Conservation (phyloP, 1,139 yeast genomes). For the Kodamaea derodonti region DNA sequence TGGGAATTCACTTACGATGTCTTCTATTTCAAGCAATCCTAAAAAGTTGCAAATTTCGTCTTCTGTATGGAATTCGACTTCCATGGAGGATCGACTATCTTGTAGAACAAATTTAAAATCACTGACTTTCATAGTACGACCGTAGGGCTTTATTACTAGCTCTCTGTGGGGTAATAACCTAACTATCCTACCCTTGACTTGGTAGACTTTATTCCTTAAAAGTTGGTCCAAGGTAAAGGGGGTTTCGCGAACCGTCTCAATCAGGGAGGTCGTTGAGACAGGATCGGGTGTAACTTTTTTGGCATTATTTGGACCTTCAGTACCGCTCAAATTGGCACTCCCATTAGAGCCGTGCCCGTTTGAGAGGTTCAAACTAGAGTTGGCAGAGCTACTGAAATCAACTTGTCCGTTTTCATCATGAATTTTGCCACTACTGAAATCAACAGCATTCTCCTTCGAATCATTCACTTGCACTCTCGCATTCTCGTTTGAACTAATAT, state of each 20-base stretch:
- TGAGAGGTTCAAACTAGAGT: no score
- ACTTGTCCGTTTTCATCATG: no score
- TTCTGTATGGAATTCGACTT: constrained; percentile 23
- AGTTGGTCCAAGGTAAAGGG: no score
- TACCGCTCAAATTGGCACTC: no score
- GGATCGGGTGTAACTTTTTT: no score
- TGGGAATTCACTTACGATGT: constrained; percentile 9
- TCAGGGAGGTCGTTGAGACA: no score
- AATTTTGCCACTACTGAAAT: no score
- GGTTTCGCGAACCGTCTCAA: no score
- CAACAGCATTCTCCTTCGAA: not conserved
- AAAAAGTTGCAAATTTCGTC: constrained; percentile 28
- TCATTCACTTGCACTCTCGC: not conserved
- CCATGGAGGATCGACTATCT: constrained; percentile 12
- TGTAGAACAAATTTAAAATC: constrained; percentile 21
- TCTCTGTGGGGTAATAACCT: constrained; percentile 2
- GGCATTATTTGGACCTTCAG: no score
- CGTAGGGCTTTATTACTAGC: constrained; percentile 28
- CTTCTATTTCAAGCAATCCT: constrained; percentile 27
- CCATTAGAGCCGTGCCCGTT: no score
- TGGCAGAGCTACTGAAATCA: no score
- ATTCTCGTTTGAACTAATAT: no score
- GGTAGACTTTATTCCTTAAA: not conserved
- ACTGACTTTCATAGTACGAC: constrained; percentile 26
- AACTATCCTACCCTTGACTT: not conserved